Evolutionary conservation across 1,284 basidiomycete genomes (phyloP).

Genomic region (Cryptococcus sp.): DNA sequence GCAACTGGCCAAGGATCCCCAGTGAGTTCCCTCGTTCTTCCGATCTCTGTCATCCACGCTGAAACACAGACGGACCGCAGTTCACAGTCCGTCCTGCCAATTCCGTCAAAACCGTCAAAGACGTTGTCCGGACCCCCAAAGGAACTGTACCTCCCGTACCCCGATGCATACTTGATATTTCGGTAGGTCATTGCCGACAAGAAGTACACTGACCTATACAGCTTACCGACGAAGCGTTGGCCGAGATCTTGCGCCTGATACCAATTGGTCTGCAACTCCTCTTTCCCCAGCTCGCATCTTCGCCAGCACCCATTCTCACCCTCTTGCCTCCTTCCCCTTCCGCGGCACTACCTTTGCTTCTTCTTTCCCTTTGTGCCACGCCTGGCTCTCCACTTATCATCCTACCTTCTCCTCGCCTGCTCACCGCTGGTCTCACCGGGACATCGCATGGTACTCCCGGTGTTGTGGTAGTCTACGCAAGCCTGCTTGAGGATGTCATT

Average conservation of each 20-base stretch:
- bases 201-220: constrained; percentile 14
- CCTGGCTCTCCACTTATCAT: constrained; percentile 36
- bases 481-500: constrained; percentile 31
- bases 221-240: constrained; percentile 37
- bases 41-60: not conserved
- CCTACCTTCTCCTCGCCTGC: constrained; percentile 30
- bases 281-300: constrained; percentile 28
- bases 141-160: constrained; percentile 9
- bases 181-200: constrained; percentile 22
- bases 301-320: constrained; percentile 30
- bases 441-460: constrained; percentile 30
- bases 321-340: constrained; percentile 40
- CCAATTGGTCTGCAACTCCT: constrained; percentile 40
- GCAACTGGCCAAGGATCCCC: constrained; percentile 52
- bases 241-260: constrained; percentile 38
- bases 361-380: constrained; percentile 37
- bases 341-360: constrained; percentile 38
- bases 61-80: constrained; percentile 17
- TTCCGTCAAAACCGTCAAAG: constrained; percentile 43
- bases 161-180: constrained; percentile 42
- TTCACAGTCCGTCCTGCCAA: constrained; percentile 48
- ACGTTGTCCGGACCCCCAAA: constrained; percentile 30
- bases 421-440: constrained; percentile 23
- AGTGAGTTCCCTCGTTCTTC: constrained; percentile 25
- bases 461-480: constrained; percentile 38